These are phyloP conservation scores for Ustilago trichophora DNA, from an alignment of 1,284 basidiomycete genomes.

Conservation along the genomic window DNA sequence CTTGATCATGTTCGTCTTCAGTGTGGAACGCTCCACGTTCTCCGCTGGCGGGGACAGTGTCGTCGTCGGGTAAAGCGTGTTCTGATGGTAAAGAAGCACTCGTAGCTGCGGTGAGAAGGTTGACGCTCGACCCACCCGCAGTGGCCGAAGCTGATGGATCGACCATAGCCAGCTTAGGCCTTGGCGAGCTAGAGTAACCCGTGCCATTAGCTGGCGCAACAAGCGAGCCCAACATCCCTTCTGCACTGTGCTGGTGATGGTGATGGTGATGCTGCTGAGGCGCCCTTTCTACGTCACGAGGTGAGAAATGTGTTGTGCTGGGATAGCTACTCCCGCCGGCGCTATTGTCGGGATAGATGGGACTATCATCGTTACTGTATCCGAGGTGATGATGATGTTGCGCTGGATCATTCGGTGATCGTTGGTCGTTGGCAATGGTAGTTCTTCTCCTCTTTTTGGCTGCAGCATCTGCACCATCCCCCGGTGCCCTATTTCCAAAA, in stretches of 20 bases:
- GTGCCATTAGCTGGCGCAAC: neutral
- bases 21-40: slow-evolving; percentile 15
- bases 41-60: neutral
- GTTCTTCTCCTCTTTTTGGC: slow-evolving; percentile 17
- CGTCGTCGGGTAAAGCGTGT: slow-evolving; percentile 8
- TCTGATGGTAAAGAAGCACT: too few relatives aligned
- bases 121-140: too few relatives aligned
- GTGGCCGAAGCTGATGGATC: too few relatives aligned
- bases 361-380: slow-evolving; percentile 6
- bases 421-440: slow-evolving; percentile 8
- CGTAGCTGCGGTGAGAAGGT: too few relatives aligned
- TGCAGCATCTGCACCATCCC: neutral
- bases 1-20: slow-evolving; percentile 29
- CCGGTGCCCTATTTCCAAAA: neutral
- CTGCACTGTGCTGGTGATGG: too few relatives aligned
- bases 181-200: slow-evolving; percentile 7
- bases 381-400: too few relatives aligned
- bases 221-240: too few relatives aligned
- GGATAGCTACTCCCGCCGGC: slow-evolving; percentile 12
- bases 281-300: slow-evolving; percentile 9
- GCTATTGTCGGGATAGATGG: slow-evolving; percentile 16
- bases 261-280: neutral
- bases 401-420: too few relatives aligned
- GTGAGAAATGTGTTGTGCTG: slow-evolving; percentile 14
- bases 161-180: too few relatives aligned